Evolutionary conservation across 805 yeast species (phyloP).

Genomic region (Saturnispora zaruensis): DNA sequence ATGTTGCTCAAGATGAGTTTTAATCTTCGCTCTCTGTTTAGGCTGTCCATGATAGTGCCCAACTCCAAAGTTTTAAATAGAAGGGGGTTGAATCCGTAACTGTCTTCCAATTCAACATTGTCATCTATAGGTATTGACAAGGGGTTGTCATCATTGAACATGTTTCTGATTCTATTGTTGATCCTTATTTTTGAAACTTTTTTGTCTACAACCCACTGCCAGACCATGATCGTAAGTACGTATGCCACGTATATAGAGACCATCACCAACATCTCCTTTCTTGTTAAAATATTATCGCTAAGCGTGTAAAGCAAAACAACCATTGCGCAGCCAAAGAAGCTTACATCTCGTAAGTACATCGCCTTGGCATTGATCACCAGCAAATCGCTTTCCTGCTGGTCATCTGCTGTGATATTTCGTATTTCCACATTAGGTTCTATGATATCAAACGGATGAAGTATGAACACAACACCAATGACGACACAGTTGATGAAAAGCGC

Average conservation of each 20-base stretch:
- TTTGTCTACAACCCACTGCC: constrained; percentile 32
- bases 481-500: constrained; percentile 74
- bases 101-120: constrained; percentile 23
- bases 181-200: constrained; percentile 14
- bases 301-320: constrained; percentile 41
- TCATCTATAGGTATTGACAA: constrained; percentile 16
- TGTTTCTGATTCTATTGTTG: constrained; percentile 21
- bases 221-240: constrained; percentile 40
- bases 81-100: constrained; percentile 25
- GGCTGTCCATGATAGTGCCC: constrained; percentile 20
- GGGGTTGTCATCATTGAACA: constrained; percentile 23
- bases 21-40: constrained; percentile 20
- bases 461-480: constrained; percentile 70
- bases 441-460: constrained; percentile 57
- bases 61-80: constrained; percentile 24
- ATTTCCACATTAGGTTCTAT: constrained; percentile 2
- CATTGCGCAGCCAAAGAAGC: constrained; percentile 48
- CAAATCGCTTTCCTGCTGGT: constrained; percentile 10
- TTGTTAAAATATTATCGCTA: constrained; percentile 42
- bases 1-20: constrained; percentile 9
- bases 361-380: constrained; percentile 28
- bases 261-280: constrained; percentile 48
- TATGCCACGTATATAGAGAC: constrained; percentile 50
- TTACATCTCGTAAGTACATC: constrained; percentile 53
- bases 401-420: constrained; percentile 3